Conservation (phyloP, 2,329 filamentous ascomycete species). For the Plenodomus biglobosus region DNA sequence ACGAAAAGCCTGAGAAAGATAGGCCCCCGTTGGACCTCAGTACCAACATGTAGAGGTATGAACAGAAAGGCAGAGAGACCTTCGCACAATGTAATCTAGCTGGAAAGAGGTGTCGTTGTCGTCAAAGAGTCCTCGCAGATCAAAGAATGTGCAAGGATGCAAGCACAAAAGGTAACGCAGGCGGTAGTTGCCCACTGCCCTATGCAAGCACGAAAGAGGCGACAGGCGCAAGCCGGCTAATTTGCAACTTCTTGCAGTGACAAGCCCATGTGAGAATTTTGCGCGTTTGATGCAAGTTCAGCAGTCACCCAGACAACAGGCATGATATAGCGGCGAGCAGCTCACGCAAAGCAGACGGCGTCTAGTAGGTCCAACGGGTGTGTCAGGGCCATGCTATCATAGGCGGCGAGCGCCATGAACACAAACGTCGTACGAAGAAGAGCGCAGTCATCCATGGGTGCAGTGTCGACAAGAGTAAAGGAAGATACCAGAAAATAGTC, state of each 20-base stretch:
- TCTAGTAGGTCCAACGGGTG: neutral
- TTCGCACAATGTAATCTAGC: too few relatives aligned
- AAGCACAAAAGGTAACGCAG: too few relatives aligned
- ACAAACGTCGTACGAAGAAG: conserved; percentile 8
- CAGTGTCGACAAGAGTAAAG: neutral
- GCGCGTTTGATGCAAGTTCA: neutral
- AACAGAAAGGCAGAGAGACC: too few relatives aligned
- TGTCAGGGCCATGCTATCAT: conserved; percentile 3
- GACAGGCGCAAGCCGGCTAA: neutral
- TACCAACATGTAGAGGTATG: too few relatives aligned
- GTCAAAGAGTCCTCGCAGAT: too few relatives aligned
- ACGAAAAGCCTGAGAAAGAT: too few relatives aligned
- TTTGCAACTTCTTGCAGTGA: neutral
- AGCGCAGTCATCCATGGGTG: conserved; percentile 26
- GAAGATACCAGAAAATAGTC: conserved; percentile 13
- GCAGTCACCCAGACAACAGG: conserved; percentile 11
- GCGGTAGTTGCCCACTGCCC: too few relatives aligned
- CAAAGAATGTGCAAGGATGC: neutral
- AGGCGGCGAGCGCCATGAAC: conserved; percentile 5
- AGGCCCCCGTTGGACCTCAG: too few relatives aligned
- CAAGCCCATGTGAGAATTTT: neutral
- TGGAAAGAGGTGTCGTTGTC: too few relatives aligned
- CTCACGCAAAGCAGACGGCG: conserved; percentile 17
- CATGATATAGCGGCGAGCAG: conserved; percentile 14
- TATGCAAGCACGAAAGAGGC: neutral